Evolutionary conservation across 805 yeast genomes (phyloP).

Genomic region (Candida wancherniae): DNA sequence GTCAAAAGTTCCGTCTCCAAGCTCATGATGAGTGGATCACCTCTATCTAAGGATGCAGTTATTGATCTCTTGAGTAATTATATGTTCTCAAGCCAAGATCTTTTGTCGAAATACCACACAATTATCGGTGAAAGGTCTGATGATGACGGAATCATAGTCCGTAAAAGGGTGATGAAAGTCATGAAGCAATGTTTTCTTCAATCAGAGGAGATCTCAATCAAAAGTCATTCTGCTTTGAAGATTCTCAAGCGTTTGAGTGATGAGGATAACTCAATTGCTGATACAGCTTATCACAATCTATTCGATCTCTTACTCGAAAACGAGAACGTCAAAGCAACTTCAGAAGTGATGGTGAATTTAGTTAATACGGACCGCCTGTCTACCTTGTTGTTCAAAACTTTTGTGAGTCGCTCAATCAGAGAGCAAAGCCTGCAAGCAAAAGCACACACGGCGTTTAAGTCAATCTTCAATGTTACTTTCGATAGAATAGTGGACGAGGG

Average conservation of each 20-base stretch:
- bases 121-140: conserved; percentile 44
- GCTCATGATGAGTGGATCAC: conserved; percentile 55
- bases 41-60: conserved; percentile 73
- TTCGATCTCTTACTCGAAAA: conserved; percentile 20
- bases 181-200: conserved; percentile 43
- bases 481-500: conserved; percentile 4
- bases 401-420: too few species aligned
- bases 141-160: conserved; percentile 62
- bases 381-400: too few species aligned
- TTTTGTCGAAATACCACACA: conserved; percentile 45
- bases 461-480: conserved; percentile 3
- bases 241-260: conserved; percentile 59
- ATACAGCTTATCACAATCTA: conserved; percentile 35
- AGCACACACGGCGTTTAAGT: neutral
- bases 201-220: conserved; percentile 26
- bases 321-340: conserved; percentile 2
- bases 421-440: too few species aligned
- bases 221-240: conserved; percentile 43
- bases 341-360: conserved; percentile 37
- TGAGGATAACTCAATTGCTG: conserved; percentile 54
- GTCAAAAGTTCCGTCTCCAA: conserved; percentile 50
- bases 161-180: conserved; percentile 56
- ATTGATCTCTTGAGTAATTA: conserved; percentile 58
- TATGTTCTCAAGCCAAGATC: conserved; percentile 38
- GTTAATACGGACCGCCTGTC: conserved; percentile 15